Evolutionary conservation across 2,329 filamentous ascomycete genomes (phyloP).

Genomic region (Arthrobotrys iridis): DNA sequence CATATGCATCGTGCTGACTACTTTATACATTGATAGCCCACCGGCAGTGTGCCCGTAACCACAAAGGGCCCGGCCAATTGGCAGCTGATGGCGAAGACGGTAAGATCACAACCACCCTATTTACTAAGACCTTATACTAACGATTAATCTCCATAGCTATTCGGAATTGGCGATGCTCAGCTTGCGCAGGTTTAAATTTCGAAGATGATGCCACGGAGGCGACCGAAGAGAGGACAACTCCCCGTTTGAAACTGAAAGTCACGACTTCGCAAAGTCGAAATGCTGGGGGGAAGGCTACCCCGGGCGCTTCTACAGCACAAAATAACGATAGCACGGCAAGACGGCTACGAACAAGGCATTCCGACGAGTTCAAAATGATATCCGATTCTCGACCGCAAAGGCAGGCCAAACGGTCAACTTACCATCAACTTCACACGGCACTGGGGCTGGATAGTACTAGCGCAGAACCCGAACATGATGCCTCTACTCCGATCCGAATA

Average conservation of each 20-base stretch:
- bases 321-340: slow-evolving; percentile 61
- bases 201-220: slow-evolving; percentile 29
- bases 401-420: slow-evolving; percentile 27
- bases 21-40: slow-evolving; percentile 73
- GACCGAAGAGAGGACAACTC: slow-evolving; percentile 33
- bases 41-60: slow-evolving; percentile 84
- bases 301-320: slow-evolving; percentile 58
- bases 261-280: slow-evolving; percentile 9
- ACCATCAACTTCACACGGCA: slow-evolving; percentile 28
- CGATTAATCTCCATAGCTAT: slow-evolving; percentile 63
- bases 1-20: not conserved
- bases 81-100: slow-evolving; percentile 60
- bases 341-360: slow-evolving; percentile 56
- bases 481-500: slow-evolving; percentile 42
- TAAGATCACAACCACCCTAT: slow-evolving; percentile 24
- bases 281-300: slow-evolving; percentile 2
- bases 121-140: slow-evolving; percentile 31
- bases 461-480: slow-evolving; percentile 24
- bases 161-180: slow-evolving; percentile 71
- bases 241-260: slow-evolving; percentile 40
- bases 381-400: slow-evolving; percentile 36
- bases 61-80: slow-evolving; percentile 69
- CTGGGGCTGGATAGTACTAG: slow-evolving; percentile 9
- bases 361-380: slow-evolving; percentile 53
- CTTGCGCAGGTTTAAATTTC: slow-evolving; percentile 59